Evolutionary conservation across 2,329 filamentous ascomycete genomes (phyloP), one percentile per base, ranked within the genome.

Genomic region (Xylariomycetidae sp.): DNA sequence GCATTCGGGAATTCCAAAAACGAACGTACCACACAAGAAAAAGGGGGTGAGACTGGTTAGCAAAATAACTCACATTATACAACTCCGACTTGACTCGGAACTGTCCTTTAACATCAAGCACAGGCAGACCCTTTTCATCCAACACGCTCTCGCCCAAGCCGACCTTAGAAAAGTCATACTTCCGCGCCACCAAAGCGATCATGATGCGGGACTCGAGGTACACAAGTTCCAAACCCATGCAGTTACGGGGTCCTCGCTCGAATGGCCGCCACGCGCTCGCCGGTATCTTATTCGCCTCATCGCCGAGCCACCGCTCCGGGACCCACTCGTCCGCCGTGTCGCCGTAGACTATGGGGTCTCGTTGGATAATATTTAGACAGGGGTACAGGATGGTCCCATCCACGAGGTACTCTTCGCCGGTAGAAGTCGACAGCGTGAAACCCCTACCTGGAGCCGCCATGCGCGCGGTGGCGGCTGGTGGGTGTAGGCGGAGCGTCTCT

Each of bases 171-270:
- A 33, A 32, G 30, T 31, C 20, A n/a, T 23, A 23, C 20, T n/a
- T 23, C 8, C 20, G 20, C 20, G 20, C 20, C 20, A 23, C 20
- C 26, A 17, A 35, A 27, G 12, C 34, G 23, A 59, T 34, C 14
- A 60, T 54, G 9, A 58, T 46, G 2, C 53, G 42, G 2, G 49
- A 45, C 35, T 59, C 56, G 18, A 58, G 43, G 13, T 52, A 69
- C 1, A 70, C 74, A 20, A 79, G 54, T 38, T 72, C 68, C 47
- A 73, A 67, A 1, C 73, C 74, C 20, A 78, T 67, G 43, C 73
- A 78, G 33, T 66, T 71, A 5, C 74, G 49, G 6, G 66, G 64
- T 0, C 72, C 73, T 18, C 66, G 61, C 43, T 72, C 69, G 43
- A 77, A 77, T 1, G 71, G 63, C 16, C 72, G 56, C 63, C 65